Evolutionary conservation across 2,329 filamentous ascomycete genomes (phyloP), one percentile per base, ranked within the genome.

Genomic region (Blastomyces percursus): DNA sequence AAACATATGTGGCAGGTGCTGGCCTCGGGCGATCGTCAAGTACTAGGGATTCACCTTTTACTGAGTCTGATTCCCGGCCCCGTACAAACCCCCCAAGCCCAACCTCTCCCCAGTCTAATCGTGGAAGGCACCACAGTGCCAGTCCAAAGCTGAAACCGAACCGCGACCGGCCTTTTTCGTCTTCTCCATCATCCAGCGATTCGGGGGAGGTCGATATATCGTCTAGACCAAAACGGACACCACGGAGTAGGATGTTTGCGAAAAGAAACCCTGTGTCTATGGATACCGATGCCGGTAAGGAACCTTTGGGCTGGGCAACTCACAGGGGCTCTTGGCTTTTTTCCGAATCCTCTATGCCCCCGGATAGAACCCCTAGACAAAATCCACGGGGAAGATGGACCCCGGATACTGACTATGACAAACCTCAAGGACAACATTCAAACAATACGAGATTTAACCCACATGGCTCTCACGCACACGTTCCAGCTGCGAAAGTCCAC

Each of bases 1-100:
- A 78, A 66, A 85, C 80, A 0, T 81, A 82, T 62, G 78, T 85
- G 67, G 79, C 78, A 48, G 79, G 76, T 63, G 75, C 81, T 42
- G 77, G 78, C 19, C 67, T 85, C 9, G 76, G 77, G 54, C 78
- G 82, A 54, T 83, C 83, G 61, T 74, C 79, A 14, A 85, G 81
- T 67, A 78, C 80, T 62, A 78, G 81, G 46, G 78, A 81, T 66
- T 77, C 80, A 2, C 77, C 80, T 4, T 68, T 72, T n/a, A 72
- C 71, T 11, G 62, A 64, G 21, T 68, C 71, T 24, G 69, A 68
- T 61, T 63, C 71, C 63, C 68, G 72, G 64, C 65, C 75, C 44
- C 70, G 71, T 40, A 73, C 73, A n/a, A 73, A 73, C 64, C 71
- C 73, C 24, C 68, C 73, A 24, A 75, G 74, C 64, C 71, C 74